Conservation (phyloP, 2,329 filamentous ascomycete species). For the Lomentospora prolificans region DNA sequence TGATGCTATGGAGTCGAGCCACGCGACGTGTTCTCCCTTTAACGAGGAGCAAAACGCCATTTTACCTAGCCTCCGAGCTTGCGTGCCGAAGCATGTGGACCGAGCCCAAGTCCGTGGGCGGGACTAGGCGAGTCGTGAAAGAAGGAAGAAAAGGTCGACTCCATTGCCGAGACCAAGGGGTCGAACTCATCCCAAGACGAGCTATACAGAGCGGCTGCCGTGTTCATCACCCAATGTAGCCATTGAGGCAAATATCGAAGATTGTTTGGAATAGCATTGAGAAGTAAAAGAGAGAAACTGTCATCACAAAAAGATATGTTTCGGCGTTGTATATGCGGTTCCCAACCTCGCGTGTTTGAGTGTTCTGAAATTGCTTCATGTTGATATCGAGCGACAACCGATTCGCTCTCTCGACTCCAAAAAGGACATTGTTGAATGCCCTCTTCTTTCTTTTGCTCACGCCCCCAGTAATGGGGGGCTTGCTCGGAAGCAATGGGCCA, state of each 20-base stretch:
- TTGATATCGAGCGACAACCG: background rate
- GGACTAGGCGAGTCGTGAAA: background rate
- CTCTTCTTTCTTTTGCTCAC: background rate
- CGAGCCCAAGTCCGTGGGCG: background rate
- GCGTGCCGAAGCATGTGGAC: background rate
- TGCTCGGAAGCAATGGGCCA: background rate
- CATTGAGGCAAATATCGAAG: too few relatives aligned
- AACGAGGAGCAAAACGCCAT: background rate
- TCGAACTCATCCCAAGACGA: too few relatives aligned
- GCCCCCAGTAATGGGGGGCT: background rate
- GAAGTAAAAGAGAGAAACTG: too few relatives aligned
- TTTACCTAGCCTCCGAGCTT: background rate
- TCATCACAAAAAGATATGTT: too few relatives aligned
- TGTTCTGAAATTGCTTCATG: background rate
- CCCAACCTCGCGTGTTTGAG: conserved; percentile 1
- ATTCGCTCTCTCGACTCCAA: background rate
- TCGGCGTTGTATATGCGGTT: background rate
- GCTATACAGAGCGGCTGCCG: too few relatives aligned
- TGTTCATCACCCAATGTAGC: too few relatives aligned
- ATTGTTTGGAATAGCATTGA: too few relatives aligned
- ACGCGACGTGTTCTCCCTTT: background rate
- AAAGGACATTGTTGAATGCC: background rate
- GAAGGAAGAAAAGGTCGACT: background rate
- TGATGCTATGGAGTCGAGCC: background rate
- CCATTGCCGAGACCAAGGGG: too few relatives aligned